Evolutionary conservation across 2,329 filamentous ascomycete genomes (phyloP), one percentile per base, ranked within the genome.

Genomic region (Colletotrichum sp.): DNA sequence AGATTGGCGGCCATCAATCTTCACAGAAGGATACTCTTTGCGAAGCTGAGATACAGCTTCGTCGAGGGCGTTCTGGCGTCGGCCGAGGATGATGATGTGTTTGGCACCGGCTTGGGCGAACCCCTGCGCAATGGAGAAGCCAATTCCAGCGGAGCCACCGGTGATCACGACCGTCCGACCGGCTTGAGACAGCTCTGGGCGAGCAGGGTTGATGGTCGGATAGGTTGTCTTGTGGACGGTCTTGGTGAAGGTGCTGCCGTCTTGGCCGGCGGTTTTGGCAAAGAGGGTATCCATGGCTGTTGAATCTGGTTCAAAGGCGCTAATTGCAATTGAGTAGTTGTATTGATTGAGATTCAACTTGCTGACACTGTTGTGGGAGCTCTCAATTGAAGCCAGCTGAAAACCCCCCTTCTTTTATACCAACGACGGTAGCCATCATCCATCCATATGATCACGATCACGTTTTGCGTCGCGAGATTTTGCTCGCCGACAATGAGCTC

Each of bases 71-170:
- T 79, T 78, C 1, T 78, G 39, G 3, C 83, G 84, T 8, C 88
- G 86, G 9, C 83, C 86, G 1, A 85, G 73, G 52, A 90, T 80
- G 12, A 85, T 83, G 30, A 89, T 80, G 2, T 78, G 80, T 3
- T 81, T 69, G 9, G 87, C 85, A 0, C 82, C 82, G 0, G 88
- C 89, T 2, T 79, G 72, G 12, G 84, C 82, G 77, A 89, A 95
- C 63, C 92, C 86, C 64, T 88, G 87, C 4, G 93, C 92, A 16
- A 94, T 90, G 1, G 91, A 90, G 72, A 91, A 90, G 1, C 93
- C 94, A 63, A 95, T 92, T 32, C 93, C 92, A 0, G 88, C 89
- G 1, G 90, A 90, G n/a, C 89, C 92, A 55, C 94, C 94, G 2
- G 92, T 93, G 80, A 95, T 91, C 10, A 95, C 86, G 8, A 94